Evolutionary conservation across 1,284 basidiomycete species (phyloP), one percentile per base, ranked within the genome.

Genomic region (Sporisorium sorghi): DNA sequence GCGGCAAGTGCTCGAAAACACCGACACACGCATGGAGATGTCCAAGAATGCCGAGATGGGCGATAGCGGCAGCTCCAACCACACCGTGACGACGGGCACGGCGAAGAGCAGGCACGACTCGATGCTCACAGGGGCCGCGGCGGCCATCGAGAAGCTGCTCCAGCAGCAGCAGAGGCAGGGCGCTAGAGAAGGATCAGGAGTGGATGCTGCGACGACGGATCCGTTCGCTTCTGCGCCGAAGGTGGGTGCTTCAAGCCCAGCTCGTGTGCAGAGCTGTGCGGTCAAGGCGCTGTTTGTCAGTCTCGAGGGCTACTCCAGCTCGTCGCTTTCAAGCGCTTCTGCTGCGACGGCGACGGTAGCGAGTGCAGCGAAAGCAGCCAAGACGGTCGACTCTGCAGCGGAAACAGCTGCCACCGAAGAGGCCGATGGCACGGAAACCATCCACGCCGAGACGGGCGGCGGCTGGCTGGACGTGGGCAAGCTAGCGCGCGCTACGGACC

Each of bases 381-480:
- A 23, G 3, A 7, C 46, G 30, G 1, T 39, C 30, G 57, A 50
- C 17, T 17, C 40, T 30, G 49, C 39, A n/a, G 15, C 39, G 5
- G 30, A 14, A 44, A 47, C 44, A 10, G 19, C 33, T 5, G 5
- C 26, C 19, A 26, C 21, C 35, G 46, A 24, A 6, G 4, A n/a
- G n/a, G 35, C n/a, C 17, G 53, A 64, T 14, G 57, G 68, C 24
- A 60, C 52, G 7, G 67, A 71, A 33, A 49, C 60, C 4, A 51
- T 51, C 23, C 51, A 58, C 26, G 63, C 55, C 5, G 57, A 59
- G 39, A 62, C 51, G 9, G 54, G 52, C 5, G 75, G 67, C 4
- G 73, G 77, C n/a, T 82, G 80, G 80, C 55, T 82, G 11, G 80
- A 82, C 44, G 80, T 78, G 1, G 78, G 64, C 53, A 74, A 69